These are phyloP conservation scores for Fomitiporia mediterranea DNA, from an alignment of 1,284 basidiomycete species.

Conservation along the genomic window DNA sequence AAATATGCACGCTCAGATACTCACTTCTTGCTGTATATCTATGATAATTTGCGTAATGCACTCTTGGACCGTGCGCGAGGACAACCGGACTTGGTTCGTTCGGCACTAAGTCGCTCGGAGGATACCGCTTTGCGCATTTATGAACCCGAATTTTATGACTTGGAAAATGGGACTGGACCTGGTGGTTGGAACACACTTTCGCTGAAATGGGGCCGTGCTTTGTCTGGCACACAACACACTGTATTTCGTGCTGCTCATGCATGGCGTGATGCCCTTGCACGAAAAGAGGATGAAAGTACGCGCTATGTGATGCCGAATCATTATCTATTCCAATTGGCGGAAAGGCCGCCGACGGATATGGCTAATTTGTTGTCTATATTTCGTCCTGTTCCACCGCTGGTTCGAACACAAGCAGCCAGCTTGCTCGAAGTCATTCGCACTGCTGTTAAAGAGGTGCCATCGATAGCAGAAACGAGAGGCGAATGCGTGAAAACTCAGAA, in stretches of 20 bases:
- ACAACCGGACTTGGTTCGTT: slow-evolving; percentile 38
- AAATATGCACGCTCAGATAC: slow-evolving; percentile 94
- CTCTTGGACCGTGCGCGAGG: slow-evolving; percentile 59
- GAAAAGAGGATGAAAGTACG: slow-evolving; percentile 86
- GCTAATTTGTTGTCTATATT: slow-evolving; percentile 53
- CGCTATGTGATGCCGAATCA: slow-evolving; percentile 74
- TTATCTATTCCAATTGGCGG: slow-evolving; percentile 63
- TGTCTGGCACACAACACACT: slow-evolving; percentile 39
- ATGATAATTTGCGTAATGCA: slow-evolving; percentile 87
- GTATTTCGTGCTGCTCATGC: slow-evolving; percentile 75
- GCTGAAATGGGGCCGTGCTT: slow-evolving; percentile 72
- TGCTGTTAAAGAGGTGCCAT: slow-evolving; percentile 35
- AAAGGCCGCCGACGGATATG: slow-evolving; percentile 59
- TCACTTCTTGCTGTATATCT: slow-evolving; percentile 90
- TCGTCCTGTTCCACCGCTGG: slow-evolving; percentile 52
- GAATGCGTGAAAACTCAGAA: slow-evolving; percentile 5
- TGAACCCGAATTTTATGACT: slow-evolving; percentile 66
- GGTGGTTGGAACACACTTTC: slow-evolving; percentile 75
- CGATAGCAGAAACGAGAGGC: slow-evolving; percentile 14
- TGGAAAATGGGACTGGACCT: slow-evolving; percentile 55
- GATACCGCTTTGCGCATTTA: slow-evolving; percentile 71
- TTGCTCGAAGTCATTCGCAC: slow-evolving; percentile 56
- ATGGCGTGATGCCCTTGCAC: slow-evolving; percentile 82
- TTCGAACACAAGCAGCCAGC: slow-evolving; percentile 56
- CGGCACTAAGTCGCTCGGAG: slow-evolving; percentile 64